Base-by-base conservation (phyloP, 441 rosid species). In the Erysimum cheiri region DNA sequence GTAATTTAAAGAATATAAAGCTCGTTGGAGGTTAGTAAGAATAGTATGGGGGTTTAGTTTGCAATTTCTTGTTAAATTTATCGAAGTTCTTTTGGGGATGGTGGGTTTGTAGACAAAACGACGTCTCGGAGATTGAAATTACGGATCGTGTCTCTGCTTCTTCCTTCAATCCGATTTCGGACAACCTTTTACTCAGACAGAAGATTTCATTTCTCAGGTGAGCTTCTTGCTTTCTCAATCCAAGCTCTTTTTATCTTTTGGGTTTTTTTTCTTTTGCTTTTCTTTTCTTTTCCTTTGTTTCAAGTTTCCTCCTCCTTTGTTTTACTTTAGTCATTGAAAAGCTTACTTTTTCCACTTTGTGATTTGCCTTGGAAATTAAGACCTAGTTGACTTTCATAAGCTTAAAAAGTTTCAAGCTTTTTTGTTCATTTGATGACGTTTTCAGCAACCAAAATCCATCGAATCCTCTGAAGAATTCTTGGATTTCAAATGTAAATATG, bases 71-170 rank as follows among this genome's bases (percentile, higher is more conserved):
- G 44, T 44, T 24, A 73, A 67, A 19, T 60, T 60, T 40, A 60
- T 68, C 64, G 47, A 62, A 46, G 70, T 54, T 60, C 50, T 46
- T 36, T 74, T 67, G 73, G 69, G 22, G 69, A 59, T 36, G 76
- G 80, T 76, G 48, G 62, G 39, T 43, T 49, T 33, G 17, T 22
- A 75, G 62, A 69, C 79, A 70, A 63, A 69, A 64, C 75, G 67
- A 50, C 72, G 67, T 73, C 77, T 67, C 52, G 78, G 68, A 67
- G 78, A 74, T 74, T 70, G 75, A 47, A 58, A 29, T 28, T 58
- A 33, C 55, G 57, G 80, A 76, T 75, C 71, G 78, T 63, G 48
- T 70, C 70, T 46, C 58, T 75, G 17, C 67, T 52, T 73, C 56
- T 48, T 64, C 15, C 22, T 60, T 66, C 40, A 40, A 58, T 67